These are phyloP conservation scores for Fusarium phyllophilum DNA, from an alignment of 2,329 filamentous ascomycete genomes.

Conservation along the genomic window DNA sequence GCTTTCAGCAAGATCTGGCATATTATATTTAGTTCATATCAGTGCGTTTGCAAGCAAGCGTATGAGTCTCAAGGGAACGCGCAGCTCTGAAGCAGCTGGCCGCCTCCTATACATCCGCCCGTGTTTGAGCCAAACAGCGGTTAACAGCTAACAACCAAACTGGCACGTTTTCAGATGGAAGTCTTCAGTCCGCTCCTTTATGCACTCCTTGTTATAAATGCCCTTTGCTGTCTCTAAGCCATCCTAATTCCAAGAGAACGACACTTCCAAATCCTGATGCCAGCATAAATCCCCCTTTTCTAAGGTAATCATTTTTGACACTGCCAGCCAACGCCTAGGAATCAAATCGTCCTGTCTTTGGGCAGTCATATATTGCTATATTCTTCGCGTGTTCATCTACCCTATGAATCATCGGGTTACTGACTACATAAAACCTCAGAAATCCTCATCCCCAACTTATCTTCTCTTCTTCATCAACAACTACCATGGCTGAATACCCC, in stretches of 20 bases:
- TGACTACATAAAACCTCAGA: not conserved
- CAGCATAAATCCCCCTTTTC: not conserved
- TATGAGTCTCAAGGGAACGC: not conserved
- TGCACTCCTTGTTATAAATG: not conserved
- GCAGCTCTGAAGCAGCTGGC: not conserved
- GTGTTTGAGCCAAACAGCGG: slow-evolving; percentile 2
- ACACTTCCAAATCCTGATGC: too few species aligned
- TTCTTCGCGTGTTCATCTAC: not conserved
- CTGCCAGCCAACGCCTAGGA: not conserved
- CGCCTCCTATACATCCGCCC: not conserved
- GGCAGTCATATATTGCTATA: fast-evolving
- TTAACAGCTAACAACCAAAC: not conserved
- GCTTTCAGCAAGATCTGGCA: not conserved
- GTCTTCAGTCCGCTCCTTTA: fast-evolving
- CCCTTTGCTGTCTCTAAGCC: not conserved
- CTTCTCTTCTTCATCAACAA: not conserved
- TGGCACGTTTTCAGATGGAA: not conserved
- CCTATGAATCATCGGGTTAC: slow-evolving; percentile 8
- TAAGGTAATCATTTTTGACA: not conserved
- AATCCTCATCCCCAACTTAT: not conserved
- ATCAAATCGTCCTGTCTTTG: not conserved
- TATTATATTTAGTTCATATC: too few species aligned
- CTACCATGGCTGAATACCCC: not conserved
- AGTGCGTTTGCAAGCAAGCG: not conserved
- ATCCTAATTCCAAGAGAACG: not conserved